Evolutionary conservation across 305 asterid genomes (phyloP).

Genomic region (Solanum chacoense): DNA sequence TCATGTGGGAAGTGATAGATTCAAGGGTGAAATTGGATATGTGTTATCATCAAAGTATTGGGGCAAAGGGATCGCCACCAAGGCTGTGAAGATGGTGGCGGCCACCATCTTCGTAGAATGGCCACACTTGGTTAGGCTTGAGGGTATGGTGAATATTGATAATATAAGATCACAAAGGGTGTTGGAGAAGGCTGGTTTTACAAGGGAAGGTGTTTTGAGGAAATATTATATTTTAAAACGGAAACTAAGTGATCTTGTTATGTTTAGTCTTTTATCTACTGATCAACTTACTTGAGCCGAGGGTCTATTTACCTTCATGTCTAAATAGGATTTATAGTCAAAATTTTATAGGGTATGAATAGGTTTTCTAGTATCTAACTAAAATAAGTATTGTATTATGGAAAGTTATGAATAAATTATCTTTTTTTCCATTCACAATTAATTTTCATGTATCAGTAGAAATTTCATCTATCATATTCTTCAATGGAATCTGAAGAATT

Average conservation of each 20-base stretch:
- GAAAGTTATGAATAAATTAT: not conserved
- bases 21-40: slow-evolving; percentile 61
- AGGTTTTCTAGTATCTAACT: not conserved
- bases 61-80: slow-evolving; percentile 67
- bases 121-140: slow-evolving; percentile 56
- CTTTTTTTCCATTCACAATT: not conserved
- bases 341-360: no score
- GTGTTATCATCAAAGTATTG: slow-evolving; percentile 44
- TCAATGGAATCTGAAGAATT: not conserved
- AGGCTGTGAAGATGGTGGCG: slow-evolving; percentile 61
- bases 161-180: slow-evolving; percentile 67
- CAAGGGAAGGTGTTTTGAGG: slow-evolving; percentile 56
- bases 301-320: no score
- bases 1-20: not conserved
- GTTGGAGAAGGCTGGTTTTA: slow-evolving; percentile 66
- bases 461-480: not conserved
- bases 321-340: not conserved
- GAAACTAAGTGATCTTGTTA: slow-evolving; percentile 25
- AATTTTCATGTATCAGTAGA: no score
- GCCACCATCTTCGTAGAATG: slow-evolving; percentile 40
- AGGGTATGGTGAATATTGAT: slow-evolving; percentile 46
- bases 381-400: not conserved
- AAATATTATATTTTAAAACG: slow-evolving; percentile 46
- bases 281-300: not conserved
- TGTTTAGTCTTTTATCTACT: slow-evolving; percentile 38